Percentiles rank a stretch among this genome's conserved stretches.
These are phyloP conservation scores for Penicillium sp. DNA, from an alignment of 2,329 filamentous ascomycete genomes.

Conservation along the genomic window DNA sequence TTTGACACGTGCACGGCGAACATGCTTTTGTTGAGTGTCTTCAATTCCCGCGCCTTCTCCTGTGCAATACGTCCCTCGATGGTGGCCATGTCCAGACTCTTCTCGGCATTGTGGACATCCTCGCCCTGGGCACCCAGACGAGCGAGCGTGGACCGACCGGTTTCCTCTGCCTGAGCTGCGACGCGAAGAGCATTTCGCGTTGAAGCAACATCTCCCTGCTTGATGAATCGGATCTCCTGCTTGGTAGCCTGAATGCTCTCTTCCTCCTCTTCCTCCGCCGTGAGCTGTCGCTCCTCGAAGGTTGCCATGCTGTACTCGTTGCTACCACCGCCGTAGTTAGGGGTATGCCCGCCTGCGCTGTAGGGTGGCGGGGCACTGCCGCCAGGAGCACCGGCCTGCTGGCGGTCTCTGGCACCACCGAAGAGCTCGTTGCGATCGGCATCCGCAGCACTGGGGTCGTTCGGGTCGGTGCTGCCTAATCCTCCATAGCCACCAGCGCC, in stretches of 20 bases:
- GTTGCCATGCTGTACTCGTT: slow-evolving; percentile 36
- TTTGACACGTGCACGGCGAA: slow-evolving; percentile 76
- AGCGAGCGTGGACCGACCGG: slow-evolving; percentile 65
- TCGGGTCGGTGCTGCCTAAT: slow-evolving; percentile 47
- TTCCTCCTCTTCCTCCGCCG: slow-evolving; percentile 72
- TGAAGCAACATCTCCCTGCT: slow-evolving; percentile 69
- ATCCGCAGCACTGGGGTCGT: slow-evolving; percentile 49
- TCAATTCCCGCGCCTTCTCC: slow-evolving; percentile 75
- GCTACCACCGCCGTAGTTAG: slow-evolving; percentile 31
- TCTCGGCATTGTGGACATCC: slow-evolving; percentile 73
- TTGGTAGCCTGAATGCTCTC: slow-evolving; percentile 68
- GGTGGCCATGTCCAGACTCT: slow-evolving; percentile 73
- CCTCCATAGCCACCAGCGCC: slow-evolving; percentile 52
- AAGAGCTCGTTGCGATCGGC: slow-evolving; percentile 55
- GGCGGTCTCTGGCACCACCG: slow-evolving; percentile 50
- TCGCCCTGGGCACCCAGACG: slow-evolving; percentile 74
- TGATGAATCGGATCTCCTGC: slow-evolving; percentile 67
- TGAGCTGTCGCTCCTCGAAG: slow-evolving; percentile 69
- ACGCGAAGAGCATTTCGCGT: slow-evolving; percentile 65
- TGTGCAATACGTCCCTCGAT: slow-evolving; percentile 71
- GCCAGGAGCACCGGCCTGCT: slow-evolving; percentile 40
- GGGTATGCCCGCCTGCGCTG: slow-evolving; percentile 8
- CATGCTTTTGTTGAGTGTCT: slow-evolving; percentile 83
- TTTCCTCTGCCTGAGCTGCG: slow-evolving; percentile 64
- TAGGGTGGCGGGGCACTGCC: slow-evolving; percentile 22